Conservation (phyloP, 805 yeast genomes). For the Cyberlindnera mrakii region DNA sequence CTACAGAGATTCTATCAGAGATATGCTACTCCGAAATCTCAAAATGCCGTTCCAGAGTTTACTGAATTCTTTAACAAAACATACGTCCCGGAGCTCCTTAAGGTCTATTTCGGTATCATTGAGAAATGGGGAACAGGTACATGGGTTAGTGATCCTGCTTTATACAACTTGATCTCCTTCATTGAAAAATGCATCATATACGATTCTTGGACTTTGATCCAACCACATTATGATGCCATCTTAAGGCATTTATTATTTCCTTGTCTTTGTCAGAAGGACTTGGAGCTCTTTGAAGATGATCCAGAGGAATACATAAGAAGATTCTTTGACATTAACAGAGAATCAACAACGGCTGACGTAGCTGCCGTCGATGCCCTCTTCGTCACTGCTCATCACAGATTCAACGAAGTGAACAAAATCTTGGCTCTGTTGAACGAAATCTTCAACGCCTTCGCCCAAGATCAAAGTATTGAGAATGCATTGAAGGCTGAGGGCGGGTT, state of each 20-base stretch:
- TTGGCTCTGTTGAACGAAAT: constrained; percentile 51
- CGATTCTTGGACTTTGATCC: constrained; percentile 54
- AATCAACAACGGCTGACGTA: constrained; percentile 62
- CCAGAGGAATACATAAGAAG: constrained; percentile 84
- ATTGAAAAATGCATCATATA: constrained; percentile 53
- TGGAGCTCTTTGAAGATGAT: constrained; percentile 76
- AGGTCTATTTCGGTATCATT: constrained; percentile 48
- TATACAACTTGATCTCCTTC: constrained; percentile 63
- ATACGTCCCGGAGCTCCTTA: constrained; percentile 66
- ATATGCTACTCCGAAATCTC: constrained; percentile 34
- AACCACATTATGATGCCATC: constrained; percentile 59
- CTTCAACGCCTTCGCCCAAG: constrained; percentile 29
- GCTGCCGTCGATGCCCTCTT: constrained; percentile 75
- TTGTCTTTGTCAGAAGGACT: constrained; percentile 61
- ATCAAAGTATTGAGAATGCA: constrained; percentile 35
- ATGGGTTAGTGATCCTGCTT: constrained; percentile 63
- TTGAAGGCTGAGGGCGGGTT: constrained; percentile 77
- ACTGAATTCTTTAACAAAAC: constrained; percentile 45
- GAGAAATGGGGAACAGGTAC: constrained; percentile 33
- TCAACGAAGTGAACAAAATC: constrained; percentile 48
- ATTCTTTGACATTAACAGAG: constrained; percentile 60
- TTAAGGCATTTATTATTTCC: constrained; percentile 71
- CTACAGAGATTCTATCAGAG: constrained; percentile 62
- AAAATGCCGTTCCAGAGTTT: constrained; percentile 42
- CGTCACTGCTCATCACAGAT: constrained; percentile 50